Percentiles rank a stretch among this genome's conserved stretches.
Conservation (phyloP, 208 protist genomes). For the Angomonas deanei region DNA sequence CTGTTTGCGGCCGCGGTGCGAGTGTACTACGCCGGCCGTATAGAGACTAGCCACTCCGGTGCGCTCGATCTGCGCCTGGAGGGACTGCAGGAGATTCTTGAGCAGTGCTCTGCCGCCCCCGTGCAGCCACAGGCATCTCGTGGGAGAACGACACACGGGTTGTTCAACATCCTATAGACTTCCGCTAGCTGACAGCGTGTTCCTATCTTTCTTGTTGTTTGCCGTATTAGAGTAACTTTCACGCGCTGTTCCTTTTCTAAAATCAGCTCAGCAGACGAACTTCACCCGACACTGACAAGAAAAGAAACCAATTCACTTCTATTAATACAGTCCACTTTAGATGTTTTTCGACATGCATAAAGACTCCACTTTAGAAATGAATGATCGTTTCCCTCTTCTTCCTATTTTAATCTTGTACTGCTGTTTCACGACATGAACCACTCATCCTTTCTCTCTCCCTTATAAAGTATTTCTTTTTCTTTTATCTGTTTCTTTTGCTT, state of each 20-base stretch:
- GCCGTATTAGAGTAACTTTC: too few species aligned
- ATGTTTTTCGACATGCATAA: neutral
- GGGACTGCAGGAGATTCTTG: too few species aligned
- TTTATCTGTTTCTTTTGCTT: neutral
- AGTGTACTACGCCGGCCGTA: constrained; percentile 43
- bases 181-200: too few species aligned
- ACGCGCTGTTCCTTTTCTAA: neutral
- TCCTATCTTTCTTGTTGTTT: too few species aligned
- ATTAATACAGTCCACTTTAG: neutral
- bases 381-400: neutral
- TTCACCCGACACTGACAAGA: neutral
- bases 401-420: neutral
- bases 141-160: too few species aligned
- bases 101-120: too few species aligned
- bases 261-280: neutral
- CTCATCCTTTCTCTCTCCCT: neutral
- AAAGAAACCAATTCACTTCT: neutral
- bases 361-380: neutral
- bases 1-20: constrained; percentile 55
- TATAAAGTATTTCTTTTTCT: neutral
- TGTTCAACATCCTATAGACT: too few species aligned
- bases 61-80: constrained; percentile 10
- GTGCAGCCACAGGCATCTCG: too few species aligned
- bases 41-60: constrained; percentile 16
- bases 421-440: neutral